Conservation (phyloP, 2,329 filamentous ascomycete genomes). For the Botrytis medusae region DNA sequence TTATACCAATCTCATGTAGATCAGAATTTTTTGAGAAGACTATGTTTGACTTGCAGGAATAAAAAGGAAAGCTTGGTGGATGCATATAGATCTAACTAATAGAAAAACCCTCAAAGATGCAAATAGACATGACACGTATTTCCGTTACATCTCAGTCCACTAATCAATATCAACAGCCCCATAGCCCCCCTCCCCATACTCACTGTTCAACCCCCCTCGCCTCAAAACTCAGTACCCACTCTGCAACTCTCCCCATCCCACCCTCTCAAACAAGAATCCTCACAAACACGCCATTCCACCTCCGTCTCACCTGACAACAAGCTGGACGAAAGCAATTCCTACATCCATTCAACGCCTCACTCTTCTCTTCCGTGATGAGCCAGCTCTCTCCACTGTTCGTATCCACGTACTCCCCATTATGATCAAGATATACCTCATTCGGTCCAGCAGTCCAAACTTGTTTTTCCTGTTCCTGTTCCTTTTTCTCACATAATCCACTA, state of each 20-base stretch:
- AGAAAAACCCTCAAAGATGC: neutral
- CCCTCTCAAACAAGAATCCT: neutral
- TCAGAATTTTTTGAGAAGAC: rapidly evolving
- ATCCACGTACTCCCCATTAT: neutral
- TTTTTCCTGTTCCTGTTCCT: neutral
- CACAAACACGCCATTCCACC: neutral
- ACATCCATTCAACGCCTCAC: neutral
- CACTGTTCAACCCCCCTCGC: neutral
- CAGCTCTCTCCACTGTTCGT: neutral
- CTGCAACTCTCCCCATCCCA: no score
- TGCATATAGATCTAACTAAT: neutral
- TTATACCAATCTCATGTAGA: rapidly evolving
- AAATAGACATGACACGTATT: neutral
- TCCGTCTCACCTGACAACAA: neutral
- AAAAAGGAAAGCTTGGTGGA: neutral
- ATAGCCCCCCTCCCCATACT: neutral
- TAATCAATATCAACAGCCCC: neutral
- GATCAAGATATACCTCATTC: neutral
- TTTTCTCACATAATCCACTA: neutral
- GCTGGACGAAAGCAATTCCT: neutral
- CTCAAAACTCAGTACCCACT: no score
- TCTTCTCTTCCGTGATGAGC: neutral
- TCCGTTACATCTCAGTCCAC: neutral
- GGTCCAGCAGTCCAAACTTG: neutral
- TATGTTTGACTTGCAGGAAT: neutral